Evolutionary conservation across 352 stramenopile species (phyloP), one percentile per base, ranked within the genome.

Genomic region (Halophytophthora polymorphica): DNA sequence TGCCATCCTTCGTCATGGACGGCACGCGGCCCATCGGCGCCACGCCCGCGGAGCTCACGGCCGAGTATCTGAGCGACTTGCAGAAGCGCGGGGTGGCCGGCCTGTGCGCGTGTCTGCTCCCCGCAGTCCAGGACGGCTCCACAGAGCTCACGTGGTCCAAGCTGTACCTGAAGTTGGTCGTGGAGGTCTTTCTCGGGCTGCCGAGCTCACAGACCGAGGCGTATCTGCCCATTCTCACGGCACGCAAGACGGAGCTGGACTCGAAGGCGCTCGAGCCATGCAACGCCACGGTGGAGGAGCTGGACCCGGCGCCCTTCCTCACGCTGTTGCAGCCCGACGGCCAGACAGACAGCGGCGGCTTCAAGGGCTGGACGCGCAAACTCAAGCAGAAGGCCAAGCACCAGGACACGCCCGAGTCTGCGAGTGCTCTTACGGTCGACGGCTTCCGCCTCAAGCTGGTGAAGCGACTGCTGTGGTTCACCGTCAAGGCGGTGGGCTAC

Each of bases 381-480:
- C 44, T 69, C 40, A 45, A 70, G 52, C 41, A 76, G 31, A 68
- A 69, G 36, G 19, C 37, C 19, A 69, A 62, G 31, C 53, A 73
- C 38, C n/a, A n/a, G n/a, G 39, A 71, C 2, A 33, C 52, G 2
- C 38, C 59, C 1, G 28, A 53, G 12, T 45, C 41, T 6, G 36
- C 58, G 1, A 53, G 53, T 13, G 50, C 63, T 0, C n/a, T 73
- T 0, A 56, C 49, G 17, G 56, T 58, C 49, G 66, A 66, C 1
- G 53, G 36, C 3, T 90, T 92, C n/a, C 71, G 81, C 11, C 58
- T 78, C 6, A 65, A 83, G 29, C 53, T 91, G 25, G 25, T 90
- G 17, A 84, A 88, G 49, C 56, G 79, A 22, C 40, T 90, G 23
- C 60, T 96, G 23, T 90, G 83, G 86, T 88, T 90, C 48, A 88